Evolutionary conservation across 2,329 filamentous ascomycete genomes (phyloP).

Genomic region (Colletotrichum cereale): DNA sequence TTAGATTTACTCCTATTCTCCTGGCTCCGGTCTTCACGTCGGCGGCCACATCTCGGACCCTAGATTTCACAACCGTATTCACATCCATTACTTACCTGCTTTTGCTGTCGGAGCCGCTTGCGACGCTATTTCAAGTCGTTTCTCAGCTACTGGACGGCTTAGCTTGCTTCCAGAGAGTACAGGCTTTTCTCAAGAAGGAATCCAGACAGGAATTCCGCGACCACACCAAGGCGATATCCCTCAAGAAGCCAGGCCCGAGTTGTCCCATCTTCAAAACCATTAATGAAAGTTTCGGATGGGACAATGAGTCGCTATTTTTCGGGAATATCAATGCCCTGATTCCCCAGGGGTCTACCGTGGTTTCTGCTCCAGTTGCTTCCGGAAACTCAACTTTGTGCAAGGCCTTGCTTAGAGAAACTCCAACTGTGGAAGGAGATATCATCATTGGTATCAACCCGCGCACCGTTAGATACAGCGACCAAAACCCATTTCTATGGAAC

Average conservation of each 20-base stretch:
- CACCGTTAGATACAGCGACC: slow-evolving; percentile 48
- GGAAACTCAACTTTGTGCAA: slow-evolving; percentile 56
- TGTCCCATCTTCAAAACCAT: slow-evolving; percentile 14
- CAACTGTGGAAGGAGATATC: slow-evolving; percentile 39
- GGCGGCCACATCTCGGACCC: slow-evolving; percentile 43
- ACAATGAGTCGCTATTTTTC: slow-evolving; percentile 44
- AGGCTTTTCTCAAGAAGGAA: slow-evolving; percentile 51
- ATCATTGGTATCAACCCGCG: slow-evolving; percentile 18
- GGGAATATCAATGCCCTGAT: slow-evolving; percentile 49
- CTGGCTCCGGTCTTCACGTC: slow-evolving; percentile 52
- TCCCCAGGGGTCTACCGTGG: slow-evolving; percentile 49
- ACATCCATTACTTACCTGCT: slow-evolving; percentile 50
- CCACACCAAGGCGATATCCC: not conserved
- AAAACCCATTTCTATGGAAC: slow-evolving; percentile 49
- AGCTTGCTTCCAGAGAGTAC: slow-evolving; percentile 51
- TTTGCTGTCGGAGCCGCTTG: slow-evolving; percentile 50
- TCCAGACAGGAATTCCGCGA: slow-evolving; percentile 42
- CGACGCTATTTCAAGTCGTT: slow-evolving; percentile 48
- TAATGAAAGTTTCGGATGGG: slow-evolving; percentile 49
- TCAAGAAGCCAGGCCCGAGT: not conserved
- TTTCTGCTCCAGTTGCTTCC: slow-evolving; percentile 54
- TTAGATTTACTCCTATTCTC: slow-evolving; percentile 52
- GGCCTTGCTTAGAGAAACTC: slow-evolving; percentile 48
- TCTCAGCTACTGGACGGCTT: slow-evolving; percentile 48
- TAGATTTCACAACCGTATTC: slow-evolving; percentile 49